A percentile compares a stretch with the other conserved stretches of the same genome.
Evolutionary conservation across 495 filamentous ascomycete genomes (phyloP).

Genomic region (Neurospora sp.): DNA sequence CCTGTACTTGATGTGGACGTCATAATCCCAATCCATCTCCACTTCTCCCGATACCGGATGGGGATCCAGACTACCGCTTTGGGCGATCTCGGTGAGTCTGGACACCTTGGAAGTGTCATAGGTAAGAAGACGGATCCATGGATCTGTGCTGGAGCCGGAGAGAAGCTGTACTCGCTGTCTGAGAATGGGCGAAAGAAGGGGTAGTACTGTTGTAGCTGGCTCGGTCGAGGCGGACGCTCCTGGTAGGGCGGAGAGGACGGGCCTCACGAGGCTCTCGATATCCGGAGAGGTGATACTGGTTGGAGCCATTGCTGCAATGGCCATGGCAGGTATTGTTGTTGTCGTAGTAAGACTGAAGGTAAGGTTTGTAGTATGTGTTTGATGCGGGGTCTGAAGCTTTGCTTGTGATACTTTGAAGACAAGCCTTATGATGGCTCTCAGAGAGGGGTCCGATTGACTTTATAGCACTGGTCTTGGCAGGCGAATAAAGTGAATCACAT

Average conservation of each 20-base stretch:
- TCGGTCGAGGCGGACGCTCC: slow-evolving; percentile 68
- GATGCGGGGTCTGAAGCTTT: background rate
- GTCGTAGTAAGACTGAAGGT: background rate
- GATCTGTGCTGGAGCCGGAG: slow-evolving; percentile 52
- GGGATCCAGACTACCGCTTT: slow-evolving; percentile 62
- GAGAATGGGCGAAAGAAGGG: slow-evolving; percentile 80
- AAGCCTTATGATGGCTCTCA: background rate
- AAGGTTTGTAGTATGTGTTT: background rate
- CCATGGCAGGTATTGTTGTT: background rate
- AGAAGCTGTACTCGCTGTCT: slow-evolving; percentile 79
- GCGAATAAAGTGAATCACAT: background rate
- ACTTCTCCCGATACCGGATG: slow-evolving; percentile 91
- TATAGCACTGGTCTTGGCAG: background rate
- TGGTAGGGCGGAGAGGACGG: slow-evolving; percentile 76
- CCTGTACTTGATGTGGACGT: slow-evolving; percentile 57
- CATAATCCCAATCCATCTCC: slow-evolving; percentile 54
- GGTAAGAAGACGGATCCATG: slow-evolving; percentile 84
- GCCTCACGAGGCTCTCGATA: slow-evolving; percentile 53
- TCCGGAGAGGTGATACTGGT: slow-evolving; percentile 50
- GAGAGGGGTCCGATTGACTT: background rate
- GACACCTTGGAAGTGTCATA: slow-evolving; percentile 64
- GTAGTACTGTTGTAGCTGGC: slow-evolving; percentile 67
- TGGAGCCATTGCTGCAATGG: slow-evolving; percentile 19
- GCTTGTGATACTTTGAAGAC: background rate
- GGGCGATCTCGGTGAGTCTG: slow-evolving; percentile 53